Evolutionary conservation across 2,329 filamentous ascomycete species (phyloP), one percentile per base, ranked within the genome.

Genomic region (Pestalotiopsis sp.): DNA sequence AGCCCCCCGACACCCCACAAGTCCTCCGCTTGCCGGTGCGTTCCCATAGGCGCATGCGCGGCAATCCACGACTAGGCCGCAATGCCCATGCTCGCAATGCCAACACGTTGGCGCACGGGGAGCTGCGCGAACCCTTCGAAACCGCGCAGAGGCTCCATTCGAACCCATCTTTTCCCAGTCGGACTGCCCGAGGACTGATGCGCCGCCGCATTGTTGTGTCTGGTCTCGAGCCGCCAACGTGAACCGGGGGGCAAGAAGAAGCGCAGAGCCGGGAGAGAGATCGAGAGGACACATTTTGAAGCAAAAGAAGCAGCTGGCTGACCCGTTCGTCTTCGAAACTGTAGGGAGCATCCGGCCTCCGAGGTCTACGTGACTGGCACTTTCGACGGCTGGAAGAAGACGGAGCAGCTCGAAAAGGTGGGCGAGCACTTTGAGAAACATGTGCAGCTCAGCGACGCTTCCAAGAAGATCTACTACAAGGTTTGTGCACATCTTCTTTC

Each of bases 351-450:
- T 79, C 85, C 89, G 74, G 94, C 92, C 78, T 87, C 90, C 73
- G 92, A 97, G 78, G 95, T 98, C 79, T 95, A 92, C 81, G 96
- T 98, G 74, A 98, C 95, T 55, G 96, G 96, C 78, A 95, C 93
- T 71, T 98, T 98, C 78, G 95, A 98, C 82, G 88, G 93, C 83
- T 99, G 96, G 96, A 87, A 88, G 73, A 95, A 96, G 85, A 94
- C 89, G 67, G 88, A 95, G 79, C 88, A 92, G 83, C 87, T 99
- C 68, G 90, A 94, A 61, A 94, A 93, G 82, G 86, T 89, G 55
- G 92, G 87, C 77, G 84, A 89, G 71, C 75, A 86, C 74, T 97
- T 97, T 80, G 86, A 92, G 81, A 97, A 97, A 85, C 88, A 89
- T 40, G 94, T 99, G 69, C 83, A 88, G 65, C 85, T 98, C 40